These are phyloP conservation scores for Phycomyces nitens DNA, from an alignment of 192 early-diverging fungal genomes.

Conservation along the genomic window DNA sequence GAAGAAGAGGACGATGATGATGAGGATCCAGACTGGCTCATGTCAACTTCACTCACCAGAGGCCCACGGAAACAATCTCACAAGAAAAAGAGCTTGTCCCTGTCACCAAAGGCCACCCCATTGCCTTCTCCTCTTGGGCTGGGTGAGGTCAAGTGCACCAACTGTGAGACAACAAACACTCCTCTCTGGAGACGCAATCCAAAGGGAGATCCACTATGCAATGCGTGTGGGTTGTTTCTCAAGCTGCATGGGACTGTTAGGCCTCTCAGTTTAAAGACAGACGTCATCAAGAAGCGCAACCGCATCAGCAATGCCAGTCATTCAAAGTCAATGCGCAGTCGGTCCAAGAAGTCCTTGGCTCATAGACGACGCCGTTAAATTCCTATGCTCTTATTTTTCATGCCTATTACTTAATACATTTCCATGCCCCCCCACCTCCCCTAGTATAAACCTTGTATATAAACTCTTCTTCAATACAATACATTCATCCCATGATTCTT, in stretches of 20 bases:
- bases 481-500: too few species aligned
- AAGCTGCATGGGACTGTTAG: slow-evolving; percentile 86
- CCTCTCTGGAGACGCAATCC: slow-evolving; percentile 85
- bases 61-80: background rate
- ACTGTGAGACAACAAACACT: slow-evolving; percentile 85
- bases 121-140: too few species aligned
- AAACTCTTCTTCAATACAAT: too few species aligned
- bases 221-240: slow-evolving; percentile 90
- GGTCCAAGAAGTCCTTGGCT: background rate
- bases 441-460: too few species aligned
- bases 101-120: too few species aligned
- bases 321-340: slow-evolving; percentile 8
- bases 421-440: too few species aligned
- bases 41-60: background rate
- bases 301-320: slow-evolving; percentile 35
- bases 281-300: slow-evolving; percentile 84
- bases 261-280: slow-evolving; percentile 77
- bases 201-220: slow-evolving; percentile 83
- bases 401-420: too few species aligned
- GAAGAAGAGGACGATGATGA: slow-evolving; percentile 6
- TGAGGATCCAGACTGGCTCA: slow-evolving; percentile 9
- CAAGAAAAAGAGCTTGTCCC: background rate
- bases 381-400: too few species aligned
- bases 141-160: slow-evolving; percentile 51
- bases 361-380: too few species aligned